Conservation (phyloP, 768 basidiomycete genomes). For the Neoboletus magnificus region DNA sequence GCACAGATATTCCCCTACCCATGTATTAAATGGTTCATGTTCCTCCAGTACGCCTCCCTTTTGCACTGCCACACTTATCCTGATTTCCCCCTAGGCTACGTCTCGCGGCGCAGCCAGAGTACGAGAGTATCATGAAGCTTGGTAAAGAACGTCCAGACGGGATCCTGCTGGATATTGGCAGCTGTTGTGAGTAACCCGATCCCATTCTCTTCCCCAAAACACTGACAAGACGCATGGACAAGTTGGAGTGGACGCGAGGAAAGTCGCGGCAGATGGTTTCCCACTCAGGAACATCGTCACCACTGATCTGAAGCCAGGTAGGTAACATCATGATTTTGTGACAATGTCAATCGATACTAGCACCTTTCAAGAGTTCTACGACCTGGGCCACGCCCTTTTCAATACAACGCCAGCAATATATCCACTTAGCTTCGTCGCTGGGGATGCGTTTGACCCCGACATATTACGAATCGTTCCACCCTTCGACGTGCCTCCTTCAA, state of each 20-base stretch:
- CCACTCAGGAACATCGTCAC: conserved; percentile 35
- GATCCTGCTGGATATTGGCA: conserved; percentile 36
- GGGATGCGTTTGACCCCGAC: conserved; percentile 17
- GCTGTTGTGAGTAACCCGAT: conserved; percentile 36
- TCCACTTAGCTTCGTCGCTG: conserved; percentile 49
- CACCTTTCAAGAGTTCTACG: conserved; percentile 46
- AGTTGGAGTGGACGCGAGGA: too few relatives aligned
- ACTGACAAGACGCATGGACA: conserved; percentile 9
- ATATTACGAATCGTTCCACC: conserved; percentile 38
- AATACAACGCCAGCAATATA: conserved; percentile 50
- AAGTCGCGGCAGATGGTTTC: too few relatives aligned
- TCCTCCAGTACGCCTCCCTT: conserved; percentile 15
- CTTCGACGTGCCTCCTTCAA: conserved; percentile 23
- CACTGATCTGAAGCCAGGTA: conserved; percentile 39
- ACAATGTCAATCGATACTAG: neutral
- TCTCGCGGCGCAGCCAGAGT: conserved; percentile 13
- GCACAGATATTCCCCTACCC: conserved; percentile 26
- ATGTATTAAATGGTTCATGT: conserved; percentile 27
- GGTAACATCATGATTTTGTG: neutral
- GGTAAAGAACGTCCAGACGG: too few relatives aligned
- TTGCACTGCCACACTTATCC: neutral
- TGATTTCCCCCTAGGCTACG: conserved; percentile 4
- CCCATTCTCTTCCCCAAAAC: neutral
- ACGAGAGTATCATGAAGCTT: neutral
- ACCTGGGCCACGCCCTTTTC: conserved; percentile 60